phyloP scores from a whole-genome alignment of 2,329 filamentous ascomycete genomes.

The Cercospora sojina region DNA sequence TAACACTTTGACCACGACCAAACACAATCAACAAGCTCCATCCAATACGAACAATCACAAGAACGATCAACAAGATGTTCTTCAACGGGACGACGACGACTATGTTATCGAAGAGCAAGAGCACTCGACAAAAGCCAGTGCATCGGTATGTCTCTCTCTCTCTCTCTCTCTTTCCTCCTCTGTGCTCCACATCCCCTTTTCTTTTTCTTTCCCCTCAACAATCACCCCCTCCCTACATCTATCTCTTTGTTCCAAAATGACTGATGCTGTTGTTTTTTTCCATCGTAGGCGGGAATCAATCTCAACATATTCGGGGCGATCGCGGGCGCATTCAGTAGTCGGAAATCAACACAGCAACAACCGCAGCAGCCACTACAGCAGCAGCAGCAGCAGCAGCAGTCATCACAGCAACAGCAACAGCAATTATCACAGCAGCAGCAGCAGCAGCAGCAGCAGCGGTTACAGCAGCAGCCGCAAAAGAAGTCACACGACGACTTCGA shows the following conservation, averaged over 20 bases:
- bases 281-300: conserved; percentile 39
- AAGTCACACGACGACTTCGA: conserved; percentile 1
- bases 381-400: conserved; percentile 28
- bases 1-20: neutral
- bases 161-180: too few relatives aligned
- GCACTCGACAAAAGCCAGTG: conserved; percentile 36
- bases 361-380: conserved; percentile 23
- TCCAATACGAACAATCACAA: neutral
- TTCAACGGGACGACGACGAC: conserved; percentile 16
- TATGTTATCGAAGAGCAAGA: conserved; percentile 34
- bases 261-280: too few relatives aligned
- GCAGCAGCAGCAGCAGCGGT: neutral
- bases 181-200: neutral
- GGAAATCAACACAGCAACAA: conserved; percentile 35
- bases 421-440: neutral
- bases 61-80: conserved; percentile 16
- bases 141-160: conserved; percentile 31
- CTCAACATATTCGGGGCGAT: conserved; percentile 41
- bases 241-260: too few relatives aligned
- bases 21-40: neutral
- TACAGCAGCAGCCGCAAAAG: neutral
- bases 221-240: too few relatives aligned
- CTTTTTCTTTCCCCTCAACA: neutral
- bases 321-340: conserved; percentile 37
- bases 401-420: conserved; percentile 1